Base-by-base conservation (phyloP, 371 early-diverging fungal genomes). In the Fennellomyces sp. region DNA sequence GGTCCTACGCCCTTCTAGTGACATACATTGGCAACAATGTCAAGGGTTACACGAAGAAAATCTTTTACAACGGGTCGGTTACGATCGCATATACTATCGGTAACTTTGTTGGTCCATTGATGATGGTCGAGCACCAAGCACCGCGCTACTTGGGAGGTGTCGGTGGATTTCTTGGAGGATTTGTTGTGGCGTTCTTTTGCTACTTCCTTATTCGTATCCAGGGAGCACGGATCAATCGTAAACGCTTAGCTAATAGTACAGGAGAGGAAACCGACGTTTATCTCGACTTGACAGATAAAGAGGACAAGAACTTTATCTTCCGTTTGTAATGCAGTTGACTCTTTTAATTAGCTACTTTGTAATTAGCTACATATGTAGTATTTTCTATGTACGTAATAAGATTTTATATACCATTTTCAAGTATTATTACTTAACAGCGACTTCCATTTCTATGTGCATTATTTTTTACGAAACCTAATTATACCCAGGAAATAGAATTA, bases 251-350 rank as follows among this genome's bases (percentile, higher is more conserved):
- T 10, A 27, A 58, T 13, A 45, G 49, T 17, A 33, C 53, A 7
- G 52, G 23, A 13, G 52, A 49, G 15, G 39, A 47, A 5, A 58
- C 50, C 2, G 54, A 58, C 21, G 53, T 63, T 2, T 59, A 66
- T 17, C 60, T 65, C 33, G 66, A 72, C 39, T 38, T 65, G 45
- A 72, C 66, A 2, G 72, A 72, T 45, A 39, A 50, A n/a, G 57
- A 72, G 56, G 73, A 72, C 50, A 28, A 66, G 1, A 61, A 63
- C 31, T 72, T 72, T 61, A 56, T 68, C 6, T 72, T 68, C 45
- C 59, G 60, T 2, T 41, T 72, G 28, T 72, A 66, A 60, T n/a
- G n/a, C n/a, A n/a, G n/a, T n/a, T n/a, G n/a, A n/a, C n/a, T n/a
- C n/a, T n/a, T n/a, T n/a, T n/a, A n/a, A n/a, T n/a, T n/a, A n/a